Conservation (phyloP, 2,329 filamentous ascomycete genomes). For the Arachnomyces sp. region DNA sequence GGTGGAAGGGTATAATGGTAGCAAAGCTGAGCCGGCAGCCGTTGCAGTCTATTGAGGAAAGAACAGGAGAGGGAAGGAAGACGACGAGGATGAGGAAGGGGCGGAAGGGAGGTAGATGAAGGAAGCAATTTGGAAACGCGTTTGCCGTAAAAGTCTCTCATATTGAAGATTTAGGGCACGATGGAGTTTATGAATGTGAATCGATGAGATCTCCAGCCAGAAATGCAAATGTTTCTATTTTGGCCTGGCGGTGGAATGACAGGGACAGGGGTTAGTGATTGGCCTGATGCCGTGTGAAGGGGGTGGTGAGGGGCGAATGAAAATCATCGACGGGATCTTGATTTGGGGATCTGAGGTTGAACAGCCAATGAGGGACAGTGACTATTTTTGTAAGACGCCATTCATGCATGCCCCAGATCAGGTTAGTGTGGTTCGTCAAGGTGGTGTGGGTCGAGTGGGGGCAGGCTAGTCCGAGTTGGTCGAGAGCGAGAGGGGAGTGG, state of each 20-base stretch:
- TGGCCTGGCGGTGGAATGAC: too few species aligned
- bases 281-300: too few species aligned
- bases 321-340: too few species aligned
- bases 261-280: too few species aligned
- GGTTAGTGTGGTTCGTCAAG: slow-evolving; percentile 4
- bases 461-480: too few species aligned
- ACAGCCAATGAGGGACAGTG: slow-evolving; percentile 9
- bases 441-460: not conserved
- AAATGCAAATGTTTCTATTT: too few species aligned
- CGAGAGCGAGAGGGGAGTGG: slow-evolving; percentile 3
- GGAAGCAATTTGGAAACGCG: too few species aligned
- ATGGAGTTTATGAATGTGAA: too few species aligned
- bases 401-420: not conserved
- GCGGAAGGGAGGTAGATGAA: not conserved
- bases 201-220: too few species aligned
- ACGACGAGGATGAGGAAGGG: slow-evolving; percentile 3
- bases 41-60: slow-evolving; percentile 28
- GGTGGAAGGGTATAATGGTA: slow-evolving; percentile 18
- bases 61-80: slow-evolving; percentile 11
- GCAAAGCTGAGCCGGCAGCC: slow-evolving; percentile 37
- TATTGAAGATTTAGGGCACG: too few species aligned
- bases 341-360: not conserved
- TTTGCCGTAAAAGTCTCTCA: too few species aligned
- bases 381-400: slow-evolving; percentile 1
- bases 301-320: too few species aligned